Percentiles rank a stretch among this genome's conserved stretches.
Conservation (phyloP, 1,139 yeast genomes). For the Taphrina communis region DNA sequence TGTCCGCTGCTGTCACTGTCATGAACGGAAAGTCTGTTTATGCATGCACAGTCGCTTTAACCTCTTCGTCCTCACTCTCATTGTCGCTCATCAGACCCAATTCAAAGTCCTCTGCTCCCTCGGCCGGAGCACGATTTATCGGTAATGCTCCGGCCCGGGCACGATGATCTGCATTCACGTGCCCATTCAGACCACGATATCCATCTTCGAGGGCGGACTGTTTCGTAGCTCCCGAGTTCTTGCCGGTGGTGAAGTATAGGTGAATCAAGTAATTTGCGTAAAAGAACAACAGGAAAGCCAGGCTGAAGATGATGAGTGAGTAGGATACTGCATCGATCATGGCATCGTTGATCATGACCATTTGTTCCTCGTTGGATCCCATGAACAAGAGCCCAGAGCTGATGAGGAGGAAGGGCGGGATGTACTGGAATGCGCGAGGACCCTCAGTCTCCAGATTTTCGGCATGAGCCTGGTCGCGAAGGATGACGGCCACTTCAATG, state of each 20-base stretch:
- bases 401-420: conserved; percentile 79
- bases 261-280: conserved; percentile 38
- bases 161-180: not conserved
- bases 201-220: conserved; percentile 1
- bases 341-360: conserved; percentile 68
- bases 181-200: not conserved
- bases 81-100: conserved; percentile 24
- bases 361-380: conserved; percentile 92
- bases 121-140: conserved; percentile 11
- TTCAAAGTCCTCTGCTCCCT: conserved; percentile 20
- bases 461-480: conserved; percentile 58
- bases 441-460: conserved; percentile 59
- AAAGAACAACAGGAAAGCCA: conserved; percentile 72
- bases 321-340: conserved; percentile 88
- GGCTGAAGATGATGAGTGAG: conserved; percentile 71
- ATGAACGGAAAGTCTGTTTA: not conserved
- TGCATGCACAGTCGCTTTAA: not conserved
- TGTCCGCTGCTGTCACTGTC: no score
- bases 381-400: conserved; percentile 81
- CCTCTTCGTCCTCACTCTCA: conserved; percentile 21
- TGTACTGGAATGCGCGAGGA: conserved; percentile 64
- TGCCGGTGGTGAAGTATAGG: conserved; percentile 29
- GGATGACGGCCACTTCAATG: conserved; percentile 73
- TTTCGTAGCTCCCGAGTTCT: conserved; percentile 7
- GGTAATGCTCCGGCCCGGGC: conserved; percentile 15